Conservation (phyloP, 1,284 basidiomycete genomes). For the Pyrrhoderma lamaoense region DNA sequence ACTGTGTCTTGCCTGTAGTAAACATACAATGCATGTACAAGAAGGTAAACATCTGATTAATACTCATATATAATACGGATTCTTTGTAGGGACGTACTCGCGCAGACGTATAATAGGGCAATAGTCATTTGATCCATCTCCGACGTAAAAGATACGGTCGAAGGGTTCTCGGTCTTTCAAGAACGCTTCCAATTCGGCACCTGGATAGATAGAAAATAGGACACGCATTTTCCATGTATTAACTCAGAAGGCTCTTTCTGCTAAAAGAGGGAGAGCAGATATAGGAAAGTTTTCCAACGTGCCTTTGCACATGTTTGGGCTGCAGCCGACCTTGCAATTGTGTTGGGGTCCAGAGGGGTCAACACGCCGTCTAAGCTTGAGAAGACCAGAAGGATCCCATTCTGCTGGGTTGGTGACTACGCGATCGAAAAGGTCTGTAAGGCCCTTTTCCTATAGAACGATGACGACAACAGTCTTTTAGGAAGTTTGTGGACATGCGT, state of each 20-base stretch:
- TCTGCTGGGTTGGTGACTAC: slow-evolving; percentile 92
- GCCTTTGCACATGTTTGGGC: slow-evolving; percentile 99
- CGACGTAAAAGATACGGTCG: slow-evolving; percentile 85
- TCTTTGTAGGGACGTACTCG: slow-evolving; percentile 39
- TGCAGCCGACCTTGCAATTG: slow-evolving; percentile 81
- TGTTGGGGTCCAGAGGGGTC: slow-evolving; percentile 78
- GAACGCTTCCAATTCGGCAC: slow-evolving; percentile 84
- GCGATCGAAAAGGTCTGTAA: slow-evolving; percentile 71
- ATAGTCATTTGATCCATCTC: slow-evolving; percentile 94
- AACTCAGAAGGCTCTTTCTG: not conserved
- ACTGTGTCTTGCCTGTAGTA: slow-evolving; percentile 61
- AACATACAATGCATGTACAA: not conserved
- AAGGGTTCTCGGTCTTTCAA: slow-evolving; percentile 65
- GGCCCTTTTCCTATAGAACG: slow-evolving; percentile 55
- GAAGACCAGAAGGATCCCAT: slow-evolving; percentile 68
- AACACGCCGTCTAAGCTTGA: slow-evolving; percentile 73
- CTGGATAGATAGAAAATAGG: slow-evolving; percentile 31
- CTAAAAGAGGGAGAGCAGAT: not conserved
- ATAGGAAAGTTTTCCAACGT: slow-evolving; percentile 4
- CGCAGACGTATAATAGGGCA: slow-evolving; percentile 83
- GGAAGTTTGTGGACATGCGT: not conserved
- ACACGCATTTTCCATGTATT: not conserved
- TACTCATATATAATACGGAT: not conserved
- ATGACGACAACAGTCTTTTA: not conserved
- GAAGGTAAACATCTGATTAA: not conserved